Evolutionary conservation across 169 alveolate species (phyloP), one percentile per base, ranked within the genome.

Genomic region (Eimeria zaria): DNA sequence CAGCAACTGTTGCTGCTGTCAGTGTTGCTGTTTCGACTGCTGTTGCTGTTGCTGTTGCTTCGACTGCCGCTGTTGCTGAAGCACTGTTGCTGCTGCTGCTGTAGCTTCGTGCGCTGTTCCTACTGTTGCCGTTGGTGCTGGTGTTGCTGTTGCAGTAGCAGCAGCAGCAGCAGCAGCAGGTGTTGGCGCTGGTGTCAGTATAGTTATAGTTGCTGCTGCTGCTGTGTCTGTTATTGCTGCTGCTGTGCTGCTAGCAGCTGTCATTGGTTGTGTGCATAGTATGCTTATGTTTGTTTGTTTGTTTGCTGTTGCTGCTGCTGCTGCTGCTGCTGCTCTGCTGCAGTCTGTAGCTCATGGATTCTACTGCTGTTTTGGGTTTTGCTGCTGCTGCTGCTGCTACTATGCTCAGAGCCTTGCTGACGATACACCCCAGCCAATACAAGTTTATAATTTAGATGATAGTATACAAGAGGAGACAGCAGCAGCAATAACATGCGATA

Each of bases 311-410:
- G 80, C 80, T 69, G 80, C 80, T 69, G 80, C 80, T 69, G 80
- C 22, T 69, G 80, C 76, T 39, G 14, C 16, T 22, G 30, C n/a
- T n/a, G n/a, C n/a, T n/a, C n/a, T 60, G 69, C 69, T 60, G 69
- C 69, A 60, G 69, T 60, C 69, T 12, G 69, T 60, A 60, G 69
- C 69, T 12, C 69, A 22, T 60, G 30, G 69, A 60, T n/a, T n/a
- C n/a, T n/a, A n/a, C n/a, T n/a, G n/a, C n/a, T n/a, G n/a, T n/a
- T n/a, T n/a, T n/a, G n/a, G n/a, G n/a, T n/a, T n/a, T n/a, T n/a
- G n/a, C n/a, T n/a, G n/a, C n/a, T n/a, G n/a, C n/a, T n/a, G 69
- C 69, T 69, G 80, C 80, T 69, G 80, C 80, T 58, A 18, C 69
- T 69, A 62, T 62, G 30, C 36, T n/a, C 87, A 76, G 87, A 76